These are phyloP conservation scores for Cerrena zonata DNA, from an alignment of 1,284 basidiomycete genomes.

Conservation along the genomic window DNA sequence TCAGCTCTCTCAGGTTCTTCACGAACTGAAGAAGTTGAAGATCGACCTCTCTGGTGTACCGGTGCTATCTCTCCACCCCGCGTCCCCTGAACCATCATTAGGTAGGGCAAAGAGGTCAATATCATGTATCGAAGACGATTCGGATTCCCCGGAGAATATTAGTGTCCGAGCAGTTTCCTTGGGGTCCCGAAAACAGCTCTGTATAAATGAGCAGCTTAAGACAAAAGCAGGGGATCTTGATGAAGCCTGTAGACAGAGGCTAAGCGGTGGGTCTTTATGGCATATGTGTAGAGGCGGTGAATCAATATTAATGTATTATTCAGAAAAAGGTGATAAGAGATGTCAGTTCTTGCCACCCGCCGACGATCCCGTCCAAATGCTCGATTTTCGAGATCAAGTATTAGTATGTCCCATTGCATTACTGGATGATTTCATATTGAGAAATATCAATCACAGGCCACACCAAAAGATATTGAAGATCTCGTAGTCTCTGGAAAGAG, in stretches of 20 bases:
- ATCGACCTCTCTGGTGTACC: conserved; percentile 29
- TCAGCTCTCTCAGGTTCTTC: conserved; percentile 85
- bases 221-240: conserved; percentile 74
- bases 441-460: conserved; percentile 64
- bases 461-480: conserved; percentile 92
- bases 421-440: neutral
- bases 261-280: conserved; percentile 53
- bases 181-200: conserved; percentile 89
- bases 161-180: conserved; percentile 68
- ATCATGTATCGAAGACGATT: conserved; percentile 13
- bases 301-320: neutral
- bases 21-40: conserved; percentile 75
- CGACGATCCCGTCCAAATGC: conserved; percentile 68
- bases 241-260: conserved; percentile 84
- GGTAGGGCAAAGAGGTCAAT: conserved; percentile 7
- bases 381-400: conserved; percentile 87
- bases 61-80: conserved; percentile 9
- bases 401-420: conserved; percentile 47
- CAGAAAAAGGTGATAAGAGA: conserved; percentile 57
- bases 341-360: conserved; percentile 78
- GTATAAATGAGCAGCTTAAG: conserved; percentile 81
- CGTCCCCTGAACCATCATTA: neutral
- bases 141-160: conserved; percentile 23
- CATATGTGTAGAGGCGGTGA: conserved; percentile 5
- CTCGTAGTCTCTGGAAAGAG: conserved; percentile 68